These are phyloP conservation scores for Fragaria iinumae DNA, from an alignment of 306 rosid genomes.

Conservation along the genomic window DNA sequence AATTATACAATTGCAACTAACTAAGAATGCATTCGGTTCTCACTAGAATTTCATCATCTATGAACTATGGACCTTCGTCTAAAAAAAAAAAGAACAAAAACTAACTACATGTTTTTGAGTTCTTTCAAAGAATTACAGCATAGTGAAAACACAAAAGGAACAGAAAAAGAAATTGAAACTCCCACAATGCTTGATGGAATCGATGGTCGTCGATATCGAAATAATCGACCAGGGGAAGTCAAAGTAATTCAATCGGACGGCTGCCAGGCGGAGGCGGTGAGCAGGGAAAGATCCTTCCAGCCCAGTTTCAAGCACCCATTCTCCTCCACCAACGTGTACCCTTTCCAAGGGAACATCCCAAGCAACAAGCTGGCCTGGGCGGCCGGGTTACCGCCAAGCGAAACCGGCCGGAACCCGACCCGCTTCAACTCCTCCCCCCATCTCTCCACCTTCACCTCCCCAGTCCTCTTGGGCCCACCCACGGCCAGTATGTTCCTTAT, in stretches of 20 bases:
- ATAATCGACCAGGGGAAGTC: background rate
- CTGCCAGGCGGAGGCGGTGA: slow-evolving; percentile 98
- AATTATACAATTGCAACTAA: slow-evolving; percentile 6
- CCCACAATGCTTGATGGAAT: background rate
- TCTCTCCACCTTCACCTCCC: slow-evolving; percentile 76
- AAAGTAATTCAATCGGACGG: slow-evolving; percentile 50
- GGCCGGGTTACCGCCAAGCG: slow-evolving; percentile 90
- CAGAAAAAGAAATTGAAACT: background rate
- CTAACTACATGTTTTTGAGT: slow-evolving; percentile 6
- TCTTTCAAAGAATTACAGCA: slow-evolving; percentile 28
- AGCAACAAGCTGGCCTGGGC: slow-evolving; percentile 78
- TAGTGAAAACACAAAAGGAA: background rate
- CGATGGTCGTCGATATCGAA: slow-evolving; percentile 1
- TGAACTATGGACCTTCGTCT: background rate
- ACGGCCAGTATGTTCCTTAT: slow-evolving; percentile 90
- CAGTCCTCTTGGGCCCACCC: slow-evolving; percentile 93
- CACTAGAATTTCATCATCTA: slow-evolving; percentile 1
- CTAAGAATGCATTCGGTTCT: background rate
- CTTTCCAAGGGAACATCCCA: slow-evolving; percentile 97
- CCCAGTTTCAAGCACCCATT: slow-evolving; percentile 82
- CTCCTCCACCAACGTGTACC: slow-evolving; percentile 86
- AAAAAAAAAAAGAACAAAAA: background rate
- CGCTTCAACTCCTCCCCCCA: slow-evolving; percentile 83
- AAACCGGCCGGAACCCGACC: slow-evolving; percentile 69
- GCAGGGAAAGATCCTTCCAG: slow-evolving; percentile 88